Evolutionary conservation across 2,329 filamentous ascomycete genomes (phyloP).

Genomic region (Dactylonectria macrodidyma): DNA sequence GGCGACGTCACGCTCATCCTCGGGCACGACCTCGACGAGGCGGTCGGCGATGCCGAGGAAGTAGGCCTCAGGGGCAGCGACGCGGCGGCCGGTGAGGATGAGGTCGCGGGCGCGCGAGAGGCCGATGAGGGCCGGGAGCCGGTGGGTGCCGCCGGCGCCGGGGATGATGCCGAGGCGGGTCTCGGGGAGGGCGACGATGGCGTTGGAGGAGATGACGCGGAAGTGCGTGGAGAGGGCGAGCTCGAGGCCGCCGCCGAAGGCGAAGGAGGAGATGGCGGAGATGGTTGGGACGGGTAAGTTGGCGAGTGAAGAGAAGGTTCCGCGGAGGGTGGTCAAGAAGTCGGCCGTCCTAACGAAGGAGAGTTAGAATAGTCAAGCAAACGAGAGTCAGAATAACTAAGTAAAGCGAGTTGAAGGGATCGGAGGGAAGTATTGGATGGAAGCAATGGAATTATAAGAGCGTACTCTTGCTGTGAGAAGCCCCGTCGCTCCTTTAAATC

Average conservation of each 20-base stretch:
- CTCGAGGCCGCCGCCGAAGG: constrained; percentile 94
- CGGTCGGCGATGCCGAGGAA: constrained; percentile 92
- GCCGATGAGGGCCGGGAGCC: constrained; percentile 87
- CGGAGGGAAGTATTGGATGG: background rate
- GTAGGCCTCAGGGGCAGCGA: constrained; percentile 88
- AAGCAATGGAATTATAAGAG: constrained; percentile 31
- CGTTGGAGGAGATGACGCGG: constrained; percentile 86
- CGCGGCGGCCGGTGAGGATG: constrained; percentile 89
- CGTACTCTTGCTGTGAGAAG: constrained; percentile 85
- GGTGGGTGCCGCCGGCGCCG: constrained; percentile 92
- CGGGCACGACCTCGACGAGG: constrained; percentile 83
- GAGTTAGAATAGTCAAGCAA: constrained; percentile 17
- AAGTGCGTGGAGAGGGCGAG: constrained; percentile 91
- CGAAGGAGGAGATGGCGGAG: constrained; percentile 86
- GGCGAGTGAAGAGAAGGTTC: constrained; percentile 81
- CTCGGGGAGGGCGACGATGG: constrained; percentile 87
- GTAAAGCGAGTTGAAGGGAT: background rate
- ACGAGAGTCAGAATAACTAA: background rate
- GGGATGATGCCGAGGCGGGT: constrained; percentile 95
- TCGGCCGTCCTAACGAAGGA: constrained; percentile 73
- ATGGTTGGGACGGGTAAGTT: constrained; percentile 90
- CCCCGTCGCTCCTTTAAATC: constrained; percentile 90
- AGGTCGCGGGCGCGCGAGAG: constrained; percentile 87
- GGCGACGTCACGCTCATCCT: constrained; percentile 61
- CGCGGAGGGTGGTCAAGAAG: constrained; percentile 84